These are phyloP conservation scores for Tulasnella sp. DNA, from an alignment of 768 basidiomycete genomes.

Conservation along the genomic window DNA sequence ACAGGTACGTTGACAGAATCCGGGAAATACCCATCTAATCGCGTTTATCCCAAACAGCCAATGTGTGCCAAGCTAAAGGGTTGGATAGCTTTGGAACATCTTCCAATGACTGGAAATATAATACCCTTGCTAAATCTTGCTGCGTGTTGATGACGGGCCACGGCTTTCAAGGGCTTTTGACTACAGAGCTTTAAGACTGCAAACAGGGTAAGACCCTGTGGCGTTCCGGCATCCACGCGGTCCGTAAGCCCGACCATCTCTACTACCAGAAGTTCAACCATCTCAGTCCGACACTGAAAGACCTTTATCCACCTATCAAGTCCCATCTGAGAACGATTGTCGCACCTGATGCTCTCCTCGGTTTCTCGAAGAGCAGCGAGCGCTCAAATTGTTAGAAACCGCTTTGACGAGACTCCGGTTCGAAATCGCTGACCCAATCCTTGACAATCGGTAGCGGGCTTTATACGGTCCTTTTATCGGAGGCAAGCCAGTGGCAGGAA, in stretches of 20 bases:
- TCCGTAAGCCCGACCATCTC: background rate
- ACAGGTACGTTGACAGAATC: background rate
- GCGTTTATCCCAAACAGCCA: background rate
- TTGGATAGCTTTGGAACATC: background rate
- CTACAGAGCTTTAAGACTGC: background rate
- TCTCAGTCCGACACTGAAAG: too few relatives aligned
- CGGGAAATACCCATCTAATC: background rate
- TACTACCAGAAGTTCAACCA: background rate
- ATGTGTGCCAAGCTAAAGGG: background rate
- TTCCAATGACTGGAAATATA: too few relatives aligned
- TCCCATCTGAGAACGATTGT: too few relatives aligned
- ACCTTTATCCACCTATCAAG: too few relatives aligned
- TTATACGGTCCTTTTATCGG: conserved; percentile 9
- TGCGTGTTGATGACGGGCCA: too few relatives aligned
- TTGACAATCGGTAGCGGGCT: background rate
- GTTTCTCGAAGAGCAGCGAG: background rate
- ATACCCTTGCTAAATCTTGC: too few relatives aligned
- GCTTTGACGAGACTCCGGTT: background rate
- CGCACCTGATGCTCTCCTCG: background rate
- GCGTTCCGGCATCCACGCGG: background rate
- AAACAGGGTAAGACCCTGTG: background rate
- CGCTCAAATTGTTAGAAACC: background rate
- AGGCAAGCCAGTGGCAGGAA: background rate
- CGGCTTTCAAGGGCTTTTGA: too few relatives aligned
- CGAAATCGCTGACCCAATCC: background rate